phyloP scores from a whole-genome alignment of 2,329 filamentous ascomycete genomes.

The Cercospora janseana region DNA sequence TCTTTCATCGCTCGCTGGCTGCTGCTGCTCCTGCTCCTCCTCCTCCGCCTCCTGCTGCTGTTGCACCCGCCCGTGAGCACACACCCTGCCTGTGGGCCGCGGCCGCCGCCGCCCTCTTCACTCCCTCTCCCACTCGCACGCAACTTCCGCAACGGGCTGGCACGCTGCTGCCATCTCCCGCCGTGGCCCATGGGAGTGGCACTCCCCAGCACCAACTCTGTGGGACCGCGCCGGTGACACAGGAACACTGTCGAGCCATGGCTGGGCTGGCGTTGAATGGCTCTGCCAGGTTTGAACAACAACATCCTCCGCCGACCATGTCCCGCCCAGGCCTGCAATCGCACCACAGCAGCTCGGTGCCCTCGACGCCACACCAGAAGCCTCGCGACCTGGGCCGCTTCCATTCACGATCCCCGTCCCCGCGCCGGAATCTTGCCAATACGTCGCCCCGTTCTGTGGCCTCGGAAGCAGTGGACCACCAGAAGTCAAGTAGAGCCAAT shows the following conservation, averaged over 20 bases:
- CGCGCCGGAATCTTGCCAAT: slow-evolving; percentile 66
- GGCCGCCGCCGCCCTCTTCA: not conserved
- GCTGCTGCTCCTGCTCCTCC: not conserved
- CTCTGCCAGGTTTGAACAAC: slow-evolving; percentile 26
- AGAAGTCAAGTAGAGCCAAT: slow-evolving; percentile 13
- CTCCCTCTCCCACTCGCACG: slow-evolving; percentile 6
- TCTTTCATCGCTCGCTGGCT: not conserved
- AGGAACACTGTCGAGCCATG: slow-evolving; percentile 21
- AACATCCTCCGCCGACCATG: slow-evolving; percentile 26
- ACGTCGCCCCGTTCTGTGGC: slow-evolving; percentile 88
- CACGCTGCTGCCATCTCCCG: slow-evolving; percentile 15
- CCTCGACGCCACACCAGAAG: slow-evolving; percentile 88
- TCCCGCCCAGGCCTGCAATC: slow-evolving; percentile 30
- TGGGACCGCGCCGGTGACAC: slow-evolving; percentile 35
- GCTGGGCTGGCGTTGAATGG: slow-evolving; percentile 26
- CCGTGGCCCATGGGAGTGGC: slow-evolving; percentile 30
- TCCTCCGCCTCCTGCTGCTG: slow-evolving; percentile 1
- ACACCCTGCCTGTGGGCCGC: not conserved
- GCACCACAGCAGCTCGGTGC: slow-evolving; percentile 82
- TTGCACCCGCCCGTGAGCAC: slow-evolving; percentile 7
- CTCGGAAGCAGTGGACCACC: slow-evolving; percentile 73
- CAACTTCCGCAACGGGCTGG: slow-evolving; percentile 12
- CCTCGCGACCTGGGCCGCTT: slow-evolving; percentile 75
- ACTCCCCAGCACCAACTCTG: slow-evolving; percentile 22
- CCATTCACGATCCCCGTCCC: slow-evolving; percentile 76